Evolutionary conservation across 441 rosid genomes (phyloP).

Genomic region (Mallotus japonicus): DNA sequence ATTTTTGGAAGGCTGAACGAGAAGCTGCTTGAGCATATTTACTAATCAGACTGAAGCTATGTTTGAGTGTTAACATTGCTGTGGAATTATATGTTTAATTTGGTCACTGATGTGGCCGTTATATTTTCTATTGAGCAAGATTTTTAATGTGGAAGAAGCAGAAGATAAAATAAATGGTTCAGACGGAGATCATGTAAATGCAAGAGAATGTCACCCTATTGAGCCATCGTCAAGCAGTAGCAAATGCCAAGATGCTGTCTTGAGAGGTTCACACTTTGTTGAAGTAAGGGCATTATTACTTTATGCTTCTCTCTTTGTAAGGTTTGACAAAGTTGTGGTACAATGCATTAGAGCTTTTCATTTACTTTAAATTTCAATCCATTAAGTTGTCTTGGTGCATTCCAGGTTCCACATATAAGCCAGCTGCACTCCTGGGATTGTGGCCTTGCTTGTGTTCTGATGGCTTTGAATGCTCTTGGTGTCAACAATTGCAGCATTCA

Average conservation of each 20-base stretch:
- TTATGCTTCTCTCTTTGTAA: not conserved
- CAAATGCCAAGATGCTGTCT: slow-evolving; percentile 27
- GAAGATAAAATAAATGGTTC: slow-evolving; percentile 26
- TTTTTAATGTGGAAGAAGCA: slow-evolving; percentile 59
- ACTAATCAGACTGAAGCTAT: slow-evolving; percentile 15
- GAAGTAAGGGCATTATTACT: slow-evolving; percentile 44
- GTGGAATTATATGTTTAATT: slow-evolving; percentile 5
- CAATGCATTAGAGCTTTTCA: not conserved
- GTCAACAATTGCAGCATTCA: slow-evolving; percentile 51
- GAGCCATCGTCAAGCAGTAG: slow-evolving; percentile 33
- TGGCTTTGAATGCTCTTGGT: slow-evolving; percentile 78
- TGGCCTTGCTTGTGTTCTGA: slow-evolving; percentile 85
- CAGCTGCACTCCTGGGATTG: slow-evolving; percentile 94
- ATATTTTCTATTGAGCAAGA: slow-evolving; percentile 62
- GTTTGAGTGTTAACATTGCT: slow-evolving; percentile 18
- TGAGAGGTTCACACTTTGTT: slow-evolving; percentile 43
- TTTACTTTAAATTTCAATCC: slow-evolving; percentile 2
- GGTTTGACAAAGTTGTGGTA: not conserved
- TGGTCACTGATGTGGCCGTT: slow-evolving; percentile 72
- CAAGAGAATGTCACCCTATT: slow-evolving; percentile 25
- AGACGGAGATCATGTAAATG: slow-evolving; percentile 29
- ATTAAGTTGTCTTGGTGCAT: slow-evolving; percentile 11
- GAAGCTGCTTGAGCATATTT: slow-evolving; percentile 17
- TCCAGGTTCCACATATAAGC: slow-evolving; percentile 77
- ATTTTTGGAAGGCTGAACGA: slow-evolving; percentile 17